Evolutionary conservation across 805 yeast species (phyloP).

Genomic region (Ogataea philodendri): DNA sequence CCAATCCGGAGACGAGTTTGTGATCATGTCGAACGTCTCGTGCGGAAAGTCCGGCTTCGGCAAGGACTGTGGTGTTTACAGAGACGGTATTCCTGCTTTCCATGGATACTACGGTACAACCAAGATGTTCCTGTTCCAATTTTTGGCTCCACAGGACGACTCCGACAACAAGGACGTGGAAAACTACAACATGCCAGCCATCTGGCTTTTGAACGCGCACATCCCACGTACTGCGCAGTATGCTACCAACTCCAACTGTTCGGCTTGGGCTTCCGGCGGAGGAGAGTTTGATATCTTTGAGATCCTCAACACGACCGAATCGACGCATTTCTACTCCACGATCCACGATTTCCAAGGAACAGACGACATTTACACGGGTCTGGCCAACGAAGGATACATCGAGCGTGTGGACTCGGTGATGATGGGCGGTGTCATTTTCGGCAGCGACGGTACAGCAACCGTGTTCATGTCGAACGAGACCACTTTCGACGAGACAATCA

Average conservation of each 20-base stretch:
- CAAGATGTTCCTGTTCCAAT: slow-evolving; percentile 72
- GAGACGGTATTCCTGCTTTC: slow-evolving; percentile 70
- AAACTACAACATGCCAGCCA: slow-evolving; percentile 66
- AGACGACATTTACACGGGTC: slow-evolving; percentile 58
- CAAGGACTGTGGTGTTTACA: slow-evolving; percentile 72
- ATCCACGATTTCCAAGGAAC: slow-evolving; percentile 77
- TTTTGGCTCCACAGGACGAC: slow-evolving; percentile 60
- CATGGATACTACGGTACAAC: slow-evolving; percentile 67
- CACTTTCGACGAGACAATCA: slow-evolving; percentile 44
- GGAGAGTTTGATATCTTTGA: slow-evolving; percentile 80
- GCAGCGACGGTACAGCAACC: slow-evolving; percentile 55
- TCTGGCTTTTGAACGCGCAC: slow-evolving; percentile 68
- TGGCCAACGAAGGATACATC: slow-evolving; percentile 55
- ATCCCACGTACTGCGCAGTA: slow-evolving; percentile 77
- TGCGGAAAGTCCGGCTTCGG: slow-evolving; percentile 55
- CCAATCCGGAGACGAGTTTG: slow-evolving; percentile 56
- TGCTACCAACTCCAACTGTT: slow-evolving; percentile 57
- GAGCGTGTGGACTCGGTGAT: slow-evolving; percentile 50
- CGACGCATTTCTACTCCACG: slow-evolving; percentile 57
- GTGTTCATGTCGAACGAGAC: slow-evolving; percentile 59
- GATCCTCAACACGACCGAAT: slow-evolving; percentile 61
- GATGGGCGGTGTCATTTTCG: slow-evolving; percentile 74
- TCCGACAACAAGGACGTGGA: slow-evolving; percentile 34
- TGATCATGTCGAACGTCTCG: slow-evolving; percentile 54
- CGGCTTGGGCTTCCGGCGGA: slow-evolving; percentile 77